Base-by-base conservation (phyloP, 768 basidiomycete genomes). In the Chlorophyllum brunneum region DNA sequence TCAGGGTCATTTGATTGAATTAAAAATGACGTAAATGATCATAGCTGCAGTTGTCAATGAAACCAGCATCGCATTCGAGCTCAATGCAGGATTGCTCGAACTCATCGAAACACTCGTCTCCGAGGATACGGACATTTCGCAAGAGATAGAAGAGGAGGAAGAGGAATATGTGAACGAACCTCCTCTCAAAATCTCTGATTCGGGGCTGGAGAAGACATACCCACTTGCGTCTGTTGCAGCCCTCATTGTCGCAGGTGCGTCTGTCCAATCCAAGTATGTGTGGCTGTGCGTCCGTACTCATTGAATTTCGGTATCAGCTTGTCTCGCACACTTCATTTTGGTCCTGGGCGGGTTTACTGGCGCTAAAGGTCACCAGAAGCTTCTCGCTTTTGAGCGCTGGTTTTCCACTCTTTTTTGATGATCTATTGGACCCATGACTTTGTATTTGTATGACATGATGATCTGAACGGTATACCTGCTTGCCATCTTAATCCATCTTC, bases 311-410 rank as follows among this genome's bases (percentile, higher is more conserved):
- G 59, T 48, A 48, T 31, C 65, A 69, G 74, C 77, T 36, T 78
- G 77, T 44, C 53, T 79, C 15, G 75, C 74, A 4, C 79, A 80
- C 57, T 79, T 79, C 47, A 29, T 73, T 3, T 62, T 81, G 27
- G 75, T 76, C 22, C 62, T 73, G 13, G 66, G 71, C 26, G 77
- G 77, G 6, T 74, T 77, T 54, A 77, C 74, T 0, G 79, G 77
- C 16, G 63, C 70, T 31, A 61, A 56, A 18, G 78, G 77, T 7
- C 75, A 75, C 54, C 65, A 73, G 60, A 79, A 79, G 59, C 65
- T 77, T 15, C 56, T 74, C 18, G 68, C 69, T 5, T 38, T 71
- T 5, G 70, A 72, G 57, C 65, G 69, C 48, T 78, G 76, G 73
- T 38, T 77, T 29, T 27, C 38, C 1, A 49, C 48, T 24, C 26